Base-by-base conservation (phyloP, 2,329 filamentous ascomycete genomes). In the Chaetomiaceae sp. region DNA sequence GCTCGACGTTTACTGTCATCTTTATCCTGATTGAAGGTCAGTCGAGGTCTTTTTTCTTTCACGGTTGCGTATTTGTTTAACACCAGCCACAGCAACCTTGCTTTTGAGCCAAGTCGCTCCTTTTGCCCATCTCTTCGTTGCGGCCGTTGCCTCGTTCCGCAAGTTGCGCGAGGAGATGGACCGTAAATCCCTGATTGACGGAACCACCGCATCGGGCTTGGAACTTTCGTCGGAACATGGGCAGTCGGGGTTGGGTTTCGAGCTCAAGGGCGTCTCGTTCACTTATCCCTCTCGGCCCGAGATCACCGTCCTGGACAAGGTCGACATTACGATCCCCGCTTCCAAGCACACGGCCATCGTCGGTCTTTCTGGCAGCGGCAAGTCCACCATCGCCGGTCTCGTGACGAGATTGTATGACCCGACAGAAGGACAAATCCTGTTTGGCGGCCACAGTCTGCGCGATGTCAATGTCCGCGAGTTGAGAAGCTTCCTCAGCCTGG, bases 31-130 rank as follows among this genome's bases (percentile, higher is more conserved):
- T 80, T 17, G 77, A 81, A 60, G 74, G 66, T 66, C 41, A 51
- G 65, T 53, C n/a, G 2, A 21, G 13, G 20, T n/a, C n/a, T 14
- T 30, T 39, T 9, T 3, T 38, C 16, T 16, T 13, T 21, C 25
- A 27, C 6, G 6, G 6, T 27, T 27, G 1, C 3, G 25, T 10
- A 27, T 9, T 13, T 4, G 3, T 13, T 70, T 55, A 27, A 58
- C 52, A 64, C 12, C 2, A 30, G 6, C 14, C 23, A 20, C 50
- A 69, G 68, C 78, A 23, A 77, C 78, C 0, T 73, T 83, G 35
- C 73, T 83, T 2, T 70, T 83, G 16, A 79, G 78, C 31, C 76
- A 79, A 55, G 78, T 83, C 56, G 79, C 78, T 1, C 79, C 79
- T 0, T 82, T 81, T 57, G 66, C 82, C n/a, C 77, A 81, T 43